A percentile compares a stretch with the other conserved stretches of the same genome.
These are phyloP conservation scores for Chlamydomonas sp. DNA, from an alignment of 139 green algal genomes.

Conservation along the genomic window DNA sequence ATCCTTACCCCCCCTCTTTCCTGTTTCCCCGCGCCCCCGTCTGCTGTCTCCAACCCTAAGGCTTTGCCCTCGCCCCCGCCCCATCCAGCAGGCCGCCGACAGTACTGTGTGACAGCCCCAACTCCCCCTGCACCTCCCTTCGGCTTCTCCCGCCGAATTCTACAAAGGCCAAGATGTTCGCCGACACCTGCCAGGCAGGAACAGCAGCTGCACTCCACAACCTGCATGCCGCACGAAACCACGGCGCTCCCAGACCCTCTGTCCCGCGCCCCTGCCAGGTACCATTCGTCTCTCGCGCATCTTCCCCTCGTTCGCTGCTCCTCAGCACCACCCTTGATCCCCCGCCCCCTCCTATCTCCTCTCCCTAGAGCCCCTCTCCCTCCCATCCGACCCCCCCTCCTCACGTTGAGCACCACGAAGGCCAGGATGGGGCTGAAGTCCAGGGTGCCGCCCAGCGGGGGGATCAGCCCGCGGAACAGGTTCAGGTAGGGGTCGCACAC, in stretches of 20 bases:
- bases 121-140: no score
- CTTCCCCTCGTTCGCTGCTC: neutral
- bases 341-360: neutral
- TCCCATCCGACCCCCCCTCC: conserved; percentile 10
- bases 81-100: no score
- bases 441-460: conserved; percentile 90
- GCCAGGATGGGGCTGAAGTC: conserved; percentile 98
- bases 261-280: neutral
- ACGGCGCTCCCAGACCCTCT: neutral
- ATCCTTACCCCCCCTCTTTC: neutral
- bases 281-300: neutral
- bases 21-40: no score
- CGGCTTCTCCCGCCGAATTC: no score
- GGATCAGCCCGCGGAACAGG: conserved; percentile 98
- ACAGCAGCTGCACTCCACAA: neutral
- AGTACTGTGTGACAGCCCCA: no score
- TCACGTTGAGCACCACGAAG: conserved; percentile 93
- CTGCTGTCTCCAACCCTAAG: no score
- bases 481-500: conserved; percentile 96
- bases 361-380: neutral
- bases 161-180: no score
- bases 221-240: neutral
- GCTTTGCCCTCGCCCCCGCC: no score
- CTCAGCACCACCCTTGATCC: neutral
- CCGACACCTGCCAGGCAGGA: no score